These are phyloP conservation scores for Aspergillus flavus DNA, from an alignment of 2,329 filamentous ascomycete genomes.

Conservation along the genomic window DNA sequence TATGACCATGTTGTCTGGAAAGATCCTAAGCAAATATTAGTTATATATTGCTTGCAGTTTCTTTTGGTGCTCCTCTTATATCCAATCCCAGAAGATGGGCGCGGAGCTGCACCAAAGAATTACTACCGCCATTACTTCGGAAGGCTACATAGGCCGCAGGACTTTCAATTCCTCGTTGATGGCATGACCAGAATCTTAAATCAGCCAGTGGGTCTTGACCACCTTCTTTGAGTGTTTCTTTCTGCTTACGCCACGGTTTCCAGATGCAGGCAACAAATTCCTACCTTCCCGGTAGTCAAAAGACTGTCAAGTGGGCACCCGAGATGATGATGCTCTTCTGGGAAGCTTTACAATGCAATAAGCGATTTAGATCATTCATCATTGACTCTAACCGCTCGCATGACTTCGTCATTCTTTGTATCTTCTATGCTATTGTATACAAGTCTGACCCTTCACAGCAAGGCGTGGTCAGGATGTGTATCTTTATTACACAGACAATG, in stretches of 20 bases:
- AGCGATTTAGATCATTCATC: slow-evolving; percentile 93
- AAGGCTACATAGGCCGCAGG: slow-evolving; percentile 85
- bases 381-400: slow-evolving; percentile 92
- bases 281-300: slow-evolving; percentile 83
- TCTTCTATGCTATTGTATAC: slow-evolving; percentile 92
- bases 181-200: slow-evolving; percentile 91
- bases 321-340: slow-evolving; percentile 98
- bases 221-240: not conserved
- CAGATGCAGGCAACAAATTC: slow-evolving; percentile 81
- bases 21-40: slow-evolving; percentile 84
- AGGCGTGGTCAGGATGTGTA: slow-evolving; percentile 92
- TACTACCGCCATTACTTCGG: slow-evolving; percentile 92
- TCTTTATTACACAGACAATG: slow-evolving; percentile 93
- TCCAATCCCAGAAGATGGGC: slow-evolving; percentile 76
- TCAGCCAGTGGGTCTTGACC: slow-evolving; percentile 62
- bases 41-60: slow-evolving; percentile 89
- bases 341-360: slow-evolving; percentile 97
- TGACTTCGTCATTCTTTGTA: slow-evolving; percentile 85
- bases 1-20: slow-evolving; percentile 92
- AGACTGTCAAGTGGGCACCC: slow-evolving; percentile 80
- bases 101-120: slow-evolving; percentile 73
- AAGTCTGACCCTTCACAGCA: slow-evolving; percentile 85
- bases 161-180: slow-evolving; percentile 96
- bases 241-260: slow-evolving; percentile 16
- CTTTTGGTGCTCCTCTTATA: slow-evolving; percentile 85